Percentiles rank a stretch among this genome's conserved stretches.
phyloP scores from a whole-genome alignment of 495 filamentous ascomycete species.

The Glutinoglossum americanum region DNA sequence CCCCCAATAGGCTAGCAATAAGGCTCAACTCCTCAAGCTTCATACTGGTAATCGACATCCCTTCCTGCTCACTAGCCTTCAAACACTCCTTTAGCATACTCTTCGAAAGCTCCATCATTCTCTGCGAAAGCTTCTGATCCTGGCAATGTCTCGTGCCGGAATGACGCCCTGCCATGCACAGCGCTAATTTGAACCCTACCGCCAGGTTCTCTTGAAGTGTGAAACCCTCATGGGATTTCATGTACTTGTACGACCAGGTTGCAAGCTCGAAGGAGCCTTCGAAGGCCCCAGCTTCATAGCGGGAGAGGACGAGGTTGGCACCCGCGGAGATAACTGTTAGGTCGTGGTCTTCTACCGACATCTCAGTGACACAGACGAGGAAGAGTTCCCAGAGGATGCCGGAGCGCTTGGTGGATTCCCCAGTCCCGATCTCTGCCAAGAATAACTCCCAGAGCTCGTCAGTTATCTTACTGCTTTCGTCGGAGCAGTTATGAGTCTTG shows the following conservation, averaged over 20 bases:
- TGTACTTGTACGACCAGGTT: slow-evolving; percentile 31
- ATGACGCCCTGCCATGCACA: slow-evolving; percentile 27
- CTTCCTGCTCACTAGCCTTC: slow-evolving; percentile 23
- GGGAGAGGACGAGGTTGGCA: slow-evolving; percentile 4
- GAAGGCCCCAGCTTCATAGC: slow-evolving; percentile 13
- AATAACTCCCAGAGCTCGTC: slow-evolving; percentile 9
- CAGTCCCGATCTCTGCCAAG: slow-evolving; percentile 16
- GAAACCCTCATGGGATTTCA: slow-evolving; percentile 30
- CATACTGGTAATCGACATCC: slow-evolving; percentile 30
- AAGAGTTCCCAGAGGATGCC: slow-evolving; percentile 9
- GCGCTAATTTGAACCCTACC: slow-evolving; percentile 32
- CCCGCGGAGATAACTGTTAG: slow-evolving; percentile 7
- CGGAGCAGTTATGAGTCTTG: slow-evolving; percentile 22
- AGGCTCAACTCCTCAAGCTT: slow-evolving; percentile 29
- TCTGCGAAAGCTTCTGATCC: slow-evolving; percentile 21
- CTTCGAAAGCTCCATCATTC: slow-evolving; percentile 31
- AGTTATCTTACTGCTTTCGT: slow-evolving; percentile 16
- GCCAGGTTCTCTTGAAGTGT: slow-evolving; percentile 24
- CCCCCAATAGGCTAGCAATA: slow-evolving; percentile 32
- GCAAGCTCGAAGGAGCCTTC: slow-evolving; percentile 31
- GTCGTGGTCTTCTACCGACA: slow-evolving; percentile 6
- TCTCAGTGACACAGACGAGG: slow-evolving; percentile 9
- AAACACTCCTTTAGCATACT: slow-evolving; percentile 30
- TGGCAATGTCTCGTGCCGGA: slow-evolving; percentile 18
- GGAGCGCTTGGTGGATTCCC: neutral